phyloP scores from a whole-genome alignment of 768 basidiomycete genomes.

The Cystofilobasidium macerans region DNA sequence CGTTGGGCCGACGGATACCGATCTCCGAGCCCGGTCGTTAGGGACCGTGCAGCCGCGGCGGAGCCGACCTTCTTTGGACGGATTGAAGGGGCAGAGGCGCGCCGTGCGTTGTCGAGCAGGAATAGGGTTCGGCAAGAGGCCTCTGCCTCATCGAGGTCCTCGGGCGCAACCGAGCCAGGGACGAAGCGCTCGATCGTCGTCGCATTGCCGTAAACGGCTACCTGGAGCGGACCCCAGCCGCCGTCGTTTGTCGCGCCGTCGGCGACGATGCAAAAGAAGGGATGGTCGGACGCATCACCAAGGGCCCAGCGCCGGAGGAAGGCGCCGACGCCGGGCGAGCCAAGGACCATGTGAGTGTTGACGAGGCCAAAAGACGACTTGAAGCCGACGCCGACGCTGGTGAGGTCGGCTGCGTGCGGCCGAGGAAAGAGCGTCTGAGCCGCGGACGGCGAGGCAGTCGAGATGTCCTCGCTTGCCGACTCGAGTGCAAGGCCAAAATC shows the following conservation, averaged over 20 bases:
- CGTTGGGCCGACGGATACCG: too few relatives aligned
- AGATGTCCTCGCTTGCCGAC: neutral
- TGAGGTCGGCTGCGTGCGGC: neutral
- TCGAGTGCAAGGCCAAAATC: neutral
- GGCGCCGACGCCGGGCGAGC: neutral
- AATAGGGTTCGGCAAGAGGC: neutral
- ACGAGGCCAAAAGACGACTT: slow-evolving; percentile 3
- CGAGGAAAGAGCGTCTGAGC: neutral
- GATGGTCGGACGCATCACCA: neutral
- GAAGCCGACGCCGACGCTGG: neutral
- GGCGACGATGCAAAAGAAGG: neutral
- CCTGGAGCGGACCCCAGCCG: too few relatives aligned
- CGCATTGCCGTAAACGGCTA: neutral
- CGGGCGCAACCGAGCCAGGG: neutral
- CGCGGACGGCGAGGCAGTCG: too few relatives aligned
- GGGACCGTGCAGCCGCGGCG: neutral
- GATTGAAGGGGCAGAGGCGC: neutral
- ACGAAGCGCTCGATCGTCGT: neutral
- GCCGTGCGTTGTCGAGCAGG: neutral
- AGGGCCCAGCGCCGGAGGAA: neutral
- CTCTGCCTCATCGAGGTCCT: neutral
- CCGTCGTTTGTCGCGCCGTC: neutral
- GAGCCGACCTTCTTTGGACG: neutral
- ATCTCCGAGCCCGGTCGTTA: too few relatives aligned
- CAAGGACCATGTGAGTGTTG: neutral